Evolutionary conservation across 495 filamentous ascomycete species (phyloP), one percentile per base, ranked within the genome.

Genomic region (Eremomyces bilateralis): DNA sequence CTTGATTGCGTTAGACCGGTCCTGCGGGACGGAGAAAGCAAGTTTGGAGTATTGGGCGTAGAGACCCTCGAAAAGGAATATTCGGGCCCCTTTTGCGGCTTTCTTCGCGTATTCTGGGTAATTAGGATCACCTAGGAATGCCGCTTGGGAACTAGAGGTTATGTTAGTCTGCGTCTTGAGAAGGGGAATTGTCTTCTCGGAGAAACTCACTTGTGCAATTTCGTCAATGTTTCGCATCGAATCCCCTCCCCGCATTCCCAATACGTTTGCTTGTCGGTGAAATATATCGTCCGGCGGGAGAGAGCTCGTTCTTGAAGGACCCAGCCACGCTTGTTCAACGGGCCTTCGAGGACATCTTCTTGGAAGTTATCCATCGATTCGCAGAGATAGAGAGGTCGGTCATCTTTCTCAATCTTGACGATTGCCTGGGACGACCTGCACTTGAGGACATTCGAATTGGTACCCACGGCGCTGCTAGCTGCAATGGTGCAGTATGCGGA

Each of bases 211-310:
- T 60, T 58, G 20, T 46, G 21, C 34, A 38, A 37, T 27, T 42
- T 42, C 6, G 39, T 42, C 1, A 45, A 18, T 11, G 52, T 55
- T 34, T 59, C 56, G 33, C 58, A 61, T 2, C 47, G 37, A 5
- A 57, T 47, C 0, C 53, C 57, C 10, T 41, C 31, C 0, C 58
- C 57, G 36, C 60, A 63, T 29, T 62, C 58, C 49, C 46, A 60
- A 28, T 60, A 62, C 2, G 47, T 44, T 31, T 61, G 54, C 4
- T 31, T 49, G 4, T 43, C 45, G 0, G 53, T 53, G 37, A 61
- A 63, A 41, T 51, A 48, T n/a, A 63, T 57, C 1, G 55, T 56
- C 20, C 59, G 24, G 13, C 51, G 46, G 2, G 59, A 51, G 15
- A 63, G 31, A 0, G 46, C 56, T 4, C 52, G 32, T 41, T 63